Base-by-base conservation (phyloP, 495 filamentous ascomycete genomes). In the Trichoderma parareesei region DNA sequence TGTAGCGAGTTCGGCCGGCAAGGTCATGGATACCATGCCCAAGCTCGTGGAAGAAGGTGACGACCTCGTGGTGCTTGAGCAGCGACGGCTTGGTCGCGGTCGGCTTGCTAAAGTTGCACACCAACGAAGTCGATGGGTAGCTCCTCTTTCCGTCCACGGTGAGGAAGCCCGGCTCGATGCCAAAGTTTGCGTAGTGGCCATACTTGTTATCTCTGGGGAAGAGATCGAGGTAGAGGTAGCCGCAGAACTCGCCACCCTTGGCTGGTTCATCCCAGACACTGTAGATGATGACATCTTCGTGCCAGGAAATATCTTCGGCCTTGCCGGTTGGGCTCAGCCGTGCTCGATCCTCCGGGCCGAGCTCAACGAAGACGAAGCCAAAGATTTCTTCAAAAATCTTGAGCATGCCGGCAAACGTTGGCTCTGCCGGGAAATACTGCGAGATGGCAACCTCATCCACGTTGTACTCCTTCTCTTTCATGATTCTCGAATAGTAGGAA, bases 301-400 rank as follows among this genome's bases (percentile, higher is more conserved):
- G 85, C 84, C 85, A 88, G 0, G 74, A 65, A 64, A 86, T 82
- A 64, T 87, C 83, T 63, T 85, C 82, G 35, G 73, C 82, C 66
- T 84, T 84, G 42, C 81, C 81, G 10, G 82, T 84, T 10, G 78
- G 72, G 3, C 74, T 77, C 64, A 84, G 64, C 44, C 75, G 76
- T 62, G 77, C 72, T 20, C 81, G 77, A 57, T 82, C 82, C 60
- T 80, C 77, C 7, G 75, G 69, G 18, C 74, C 77, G 60, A 98
- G 80, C 78, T 97, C 87, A 37, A 98, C 88, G 70, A 98, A 98
- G 16, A 87, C 88, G 10, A 98, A 79, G 33, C 94, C 94, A 68
- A 98, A 96, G 0, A 98, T 81, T 72, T 91, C 81, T 75, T 98
- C 93, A 68, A 98, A 98, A 69, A 97, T 96, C 70, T 87, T 80